Percentiles rank a stretch among this genome's conserved stretches.
Evolutionary conservation across 2,329 filamentous ascomycete species (phyloP).

Genomic region (Trichothecium sympodiale): DNA sequence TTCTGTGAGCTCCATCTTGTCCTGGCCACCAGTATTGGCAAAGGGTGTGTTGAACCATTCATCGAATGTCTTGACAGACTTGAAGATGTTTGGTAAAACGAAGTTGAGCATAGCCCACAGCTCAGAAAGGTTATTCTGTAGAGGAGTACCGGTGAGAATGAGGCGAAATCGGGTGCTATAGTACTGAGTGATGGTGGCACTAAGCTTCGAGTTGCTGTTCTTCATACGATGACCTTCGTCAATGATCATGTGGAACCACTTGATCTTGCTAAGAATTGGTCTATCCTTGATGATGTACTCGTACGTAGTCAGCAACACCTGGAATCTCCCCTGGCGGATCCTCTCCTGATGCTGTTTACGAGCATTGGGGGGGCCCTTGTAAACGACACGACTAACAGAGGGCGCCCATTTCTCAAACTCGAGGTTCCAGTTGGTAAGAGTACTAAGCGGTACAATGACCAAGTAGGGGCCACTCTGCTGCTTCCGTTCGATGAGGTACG

Average conservation of each 20-base stretch:
- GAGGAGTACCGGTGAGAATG: slow-evolving; percentile 91
- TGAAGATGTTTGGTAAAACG: slow-evolving; percentile 96
- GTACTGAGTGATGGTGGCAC: slow-evolving; percentile 87
- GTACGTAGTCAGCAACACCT: slow-evolving; percentile 93
- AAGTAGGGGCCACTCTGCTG: slow-evolving; percentile 84
- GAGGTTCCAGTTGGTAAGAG: slow-evolving; percentile 94
- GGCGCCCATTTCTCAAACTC: slow-evolving; percentile 99
- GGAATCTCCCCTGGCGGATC: slow-evolving; percentile 90
- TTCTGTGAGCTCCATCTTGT: slow-evolving; percentile 98
- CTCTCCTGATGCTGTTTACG: slow-evolving; percentile 88
- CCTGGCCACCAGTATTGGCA: slow-evolving; percentile 92
- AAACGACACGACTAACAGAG: slow-evolving; percentile 74
- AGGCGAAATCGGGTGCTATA: slow-evolving; percentile 91
- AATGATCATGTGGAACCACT: slow-evolving; percentile 99
- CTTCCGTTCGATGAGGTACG: slow-evolving; percentile 94
- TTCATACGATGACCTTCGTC: slow-evolving; percentile 99
- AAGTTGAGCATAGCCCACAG: slow-evolving; percentile 98
- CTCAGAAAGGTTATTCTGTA: slow-evolving; percentile 94
- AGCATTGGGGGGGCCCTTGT: slow-evolving; percentile 85
- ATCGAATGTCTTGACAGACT: slow-evolving; percentile 96
- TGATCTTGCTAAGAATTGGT: slow-evolving; percentile 91
- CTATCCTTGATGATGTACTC: slow-evolving; percentile 99
- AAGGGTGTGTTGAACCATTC: slow-evolving; percentile 99
- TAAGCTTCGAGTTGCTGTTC: slow-evolving; percentile 92
- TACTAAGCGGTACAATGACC: slow-evolving; percentile 94